Evolutionary conservation across 192 early-diverging fungal genomes (phyloP).

Genomic region (Coemansia biformis): DNA sequence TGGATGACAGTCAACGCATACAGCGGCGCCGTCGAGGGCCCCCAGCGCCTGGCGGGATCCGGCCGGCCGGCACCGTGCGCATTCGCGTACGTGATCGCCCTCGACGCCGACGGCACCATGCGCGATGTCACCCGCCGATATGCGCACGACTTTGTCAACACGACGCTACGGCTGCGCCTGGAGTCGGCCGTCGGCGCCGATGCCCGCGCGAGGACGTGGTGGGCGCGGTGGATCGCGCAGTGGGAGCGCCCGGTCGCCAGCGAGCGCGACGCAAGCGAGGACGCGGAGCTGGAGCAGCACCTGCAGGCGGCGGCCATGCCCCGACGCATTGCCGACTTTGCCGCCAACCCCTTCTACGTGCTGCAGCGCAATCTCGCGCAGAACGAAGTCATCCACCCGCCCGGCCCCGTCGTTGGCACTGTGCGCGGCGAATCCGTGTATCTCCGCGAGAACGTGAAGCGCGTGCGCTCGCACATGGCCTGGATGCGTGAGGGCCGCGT

Average conservation of each 20-base stretch:
- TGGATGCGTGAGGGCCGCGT: constrained; percentile 51
- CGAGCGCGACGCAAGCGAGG: constrained; percentile 45
- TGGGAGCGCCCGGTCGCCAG: constrained; percentile 15
- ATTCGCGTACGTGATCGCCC: constrained; percentile 18
- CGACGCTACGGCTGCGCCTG: constrained; percentile 42
- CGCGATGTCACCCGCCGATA: constrained; percentile 43
- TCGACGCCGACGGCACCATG: constrained; percentile 12
- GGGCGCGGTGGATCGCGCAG: constrained; percentile 35
- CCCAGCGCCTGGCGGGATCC: constrained; percentile 2
- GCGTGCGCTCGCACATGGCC: constrained; percentile 60
- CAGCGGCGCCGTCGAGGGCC: constrained; percentile 23
- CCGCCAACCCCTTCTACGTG: constrained; percentile 71
- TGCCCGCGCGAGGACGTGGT: constrained; percentile 26
- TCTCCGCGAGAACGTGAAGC: constrained; percentile 64
- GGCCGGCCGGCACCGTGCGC: background rate
- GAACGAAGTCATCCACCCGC: constrained; percentile 71
- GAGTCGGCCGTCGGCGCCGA: constrained; percentile 15
- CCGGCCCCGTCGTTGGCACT: constrained; percentile 63
- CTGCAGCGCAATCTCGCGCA: constrained; percentile 80
- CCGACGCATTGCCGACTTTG: constrained; percentile 68
- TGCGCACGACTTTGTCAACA: constrained; percentile 30
- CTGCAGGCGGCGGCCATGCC: constrained; percentile 67
- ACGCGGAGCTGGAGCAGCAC: constrained; percentile 42
- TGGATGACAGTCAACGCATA: constrained; percentile 54
- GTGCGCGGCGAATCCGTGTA: constrained; percentile 76